Percentiles rank a stretch among this genome's conserved stretches.
phyloP scores from a whole-genome alignment of 805 yeast species.

The Nakazawaea anatomiae region DNA sequence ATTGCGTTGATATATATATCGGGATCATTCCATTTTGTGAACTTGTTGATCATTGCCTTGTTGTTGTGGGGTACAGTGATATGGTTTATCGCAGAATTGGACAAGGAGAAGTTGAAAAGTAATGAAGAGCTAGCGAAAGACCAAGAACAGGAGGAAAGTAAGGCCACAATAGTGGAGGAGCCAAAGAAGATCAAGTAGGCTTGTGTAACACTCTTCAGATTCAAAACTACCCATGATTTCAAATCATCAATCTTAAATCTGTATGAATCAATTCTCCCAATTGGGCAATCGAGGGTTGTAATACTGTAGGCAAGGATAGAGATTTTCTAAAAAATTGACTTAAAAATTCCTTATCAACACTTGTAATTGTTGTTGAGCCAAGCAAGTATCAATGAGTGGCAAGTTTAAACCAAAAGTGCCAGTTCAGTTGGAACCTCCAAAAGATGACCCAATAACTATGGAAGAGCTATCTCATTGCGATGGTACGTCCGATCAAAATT shows the following conservation, averaged over 20 bases:
- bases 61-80: constrained; percentile 74
- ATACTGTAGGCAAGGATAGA: neutral
- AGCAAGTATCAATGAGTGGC: constrained; percentile 11
- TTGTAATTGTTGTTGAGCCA: neutral
- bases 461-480: constrained; percentile 38
- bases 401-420: constrained; percentile 51
- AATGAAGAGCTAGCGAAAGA: constrained; percentile 33
- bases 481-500: constrained; percentile 25
- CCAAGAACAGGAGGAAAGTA: constrained; percentile 12
- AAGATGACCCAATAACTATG: constrained; percentile 34
- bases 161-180: constrained; percentile 7
- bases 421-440: constrained; percentile 47
- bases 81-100: constrained; percentile 81
- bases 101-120: constrained; percentile 38
- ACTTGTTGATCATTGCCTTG: constrained; percentile 34
- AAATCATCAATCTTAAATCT: no score
- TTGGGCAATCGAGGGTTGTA: neutral
- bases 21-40: constrained; percentile 60
- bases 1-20: constrained; percentile 52
- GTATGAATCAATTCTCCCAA: neutral
- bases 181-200: constrained; percentile 8
- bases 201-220: neutral
- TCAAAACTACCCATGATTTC: no score
- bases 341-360: neutral
- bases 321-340: no score